Evolutionary conservation across 495 filamentous ascomycete species (phyloP), one percentile per base, ranked within the genome.

Genomic region (Podospora tetraspora): DNA sequence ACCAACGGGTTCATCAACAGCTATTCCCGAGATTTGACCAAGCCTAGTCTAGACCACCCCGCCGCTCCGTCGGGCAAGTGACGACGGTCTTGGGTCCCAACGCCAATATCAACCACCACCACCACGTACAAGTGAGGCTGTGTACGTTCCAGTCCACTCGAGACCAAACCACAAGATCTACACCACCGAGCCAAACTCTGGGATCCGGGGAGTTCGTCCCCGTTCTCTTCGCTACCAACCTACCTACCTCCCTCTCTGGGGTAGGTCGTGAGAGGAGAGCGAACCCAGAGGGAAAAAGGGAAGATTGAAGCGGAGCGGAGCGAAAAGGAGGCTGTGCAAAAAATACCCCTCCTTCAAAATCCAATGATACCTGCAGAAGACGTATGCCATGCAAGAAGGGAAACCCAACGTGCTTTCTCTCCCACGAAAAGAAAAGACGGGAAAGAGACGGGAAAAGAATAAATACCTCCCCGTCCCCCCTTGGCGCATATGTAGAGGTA

Each of bases 281-380:
- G 29, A 30, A 30, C 9, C 29, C 24, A 21, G 13, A 62, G 19
- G 29, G 11, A 32, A 32, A 22, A 12, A 7, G 24, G 43, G 62
- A 43, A 64, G 62, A 37, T 64, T 10, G 62, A 64, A 32, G 62
- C 62, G 62, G 16, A 32, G 62, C 62, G 62, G 16, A 64, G 25
- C 24, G 34, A 21, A 34, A 63, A n/a, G 29, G 62, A 29, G 62
- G 62, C 62, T 13, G 62, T 64, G 62, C 62, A 64, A 64, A 64
- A 57, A 9, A 52, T 52, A 52, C 43, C 43, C 43, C 43, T n/a
- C 19, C 43, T n/a, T 16, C 1, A 19, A 52, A 52, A 52, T 52
- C 43, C 43, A 52, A 52, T 52, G 43, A n/a, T 19, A 52, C 43
- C 43, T 52, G 43, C 43, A 52, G 43, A 7, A n/a, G 13, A 1